These are phyloP conservation scores for Petasospora fabianii DNA, from an alignment of 1,139 yeast species.

Conservation along the genomic window DNA sequence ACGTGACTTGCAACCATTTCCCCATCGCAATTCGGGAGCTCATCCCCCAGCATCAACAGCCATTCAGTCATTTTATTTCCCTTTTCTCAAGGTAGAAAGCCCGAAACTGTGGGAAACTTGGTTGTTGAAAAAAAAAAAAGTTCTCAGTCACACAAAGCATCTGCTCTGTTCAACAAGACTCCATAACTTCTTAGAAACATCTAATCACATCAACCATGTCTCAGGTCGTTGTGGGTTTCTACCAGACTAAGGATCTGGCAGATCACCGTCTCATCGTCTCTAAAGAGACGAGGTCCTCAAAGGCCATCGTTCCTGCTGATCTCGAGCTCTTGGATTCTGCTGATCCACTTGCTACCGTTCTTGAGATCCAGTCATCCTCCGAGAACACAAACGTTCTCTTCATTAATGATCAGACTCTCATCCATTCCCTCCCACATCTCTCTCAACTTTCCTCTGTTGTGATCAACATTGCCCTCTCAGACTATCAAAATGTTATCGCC, in stretches of 20 bases:
- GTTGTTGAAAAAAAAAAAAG: neutral
- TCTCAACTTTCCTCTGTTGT: conserved; percentile 47
- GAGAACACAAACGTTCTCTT: conserved; percentile 29
- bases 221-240: conserved; percentile 11
- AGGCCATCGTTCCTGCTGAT: conserved; percentile 6
- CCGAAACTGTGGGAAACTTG: neutral
- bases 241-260: conserved; percentile 5
- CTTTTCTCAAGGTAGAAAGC: neutral
- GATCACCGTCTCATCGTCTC: conserved; percentile 10
- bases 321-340: conserved; percentile 40
- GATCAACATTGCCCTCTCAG: conserved; percentile 61
- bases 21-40: conserved; percentile 2
- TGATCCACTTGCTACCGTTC: conserved; percentile 51
- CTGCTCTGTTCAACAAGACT: neutral
- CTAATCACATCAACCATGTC: conserved; percentile 20
- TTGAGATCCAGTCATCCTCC: conserved; percentile 24
- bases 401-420: conserved; percentile 50
- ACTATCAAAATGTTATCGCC: conserved; percentile 46
- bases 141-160: neutral
- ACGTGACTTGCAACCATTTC: conserved; percentile 13
- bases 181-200: neutral
- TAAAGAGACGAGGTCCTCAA: conserved; percentile 11
- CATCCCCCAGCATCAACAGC: conserved; percentile 1
- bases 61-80: neutral
- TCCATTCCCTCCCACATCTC: conserved; percentile 59